Conservation (phyloP, 1,139 yeast genomes). For the Blastobotrys proliferans region DNA sequence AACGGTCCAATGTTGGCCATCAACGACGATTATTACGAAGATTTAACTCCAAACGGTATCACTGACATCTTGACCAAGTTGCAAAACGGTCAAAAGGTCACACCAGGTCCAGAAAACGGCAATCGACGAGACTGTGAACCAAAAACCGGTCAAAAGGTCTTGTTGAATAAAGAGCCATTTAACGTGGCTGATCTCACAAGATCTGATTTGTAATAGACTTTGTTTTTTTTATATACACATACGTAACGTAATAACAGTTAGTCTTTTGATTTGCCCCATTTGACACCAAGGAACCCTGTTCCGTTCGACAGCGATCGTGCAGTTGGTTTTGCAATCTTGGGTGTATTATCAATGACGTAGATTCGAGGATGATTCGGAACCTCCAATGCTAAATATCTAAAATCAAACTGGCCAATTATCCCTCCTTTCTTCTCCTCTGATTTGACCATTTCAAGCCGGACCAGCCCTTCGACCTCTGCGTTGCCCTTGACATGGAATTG, state of each 20-base stretch:
- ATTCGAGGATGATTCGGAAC: slow-evolving; percentile 65
- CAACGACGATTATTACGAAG: slow-evolving; percentile 82
- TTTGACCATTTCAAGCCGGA: slow-evolving; percentile 67
- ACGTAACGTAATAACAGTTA: not conserved
- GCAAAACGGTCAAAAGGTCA: slow-evolving; percentile 57
- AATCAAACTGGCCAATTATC: slow-evolving; percentile 62
- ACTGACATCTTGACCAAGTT: slow-evolving; percentile 59
- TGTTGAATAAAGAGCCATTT: slow-evolving; percentile 57
- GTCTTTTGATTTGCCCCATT: slow-evolving; percentile 74
- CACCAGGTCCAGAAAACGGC: slow-evolving; percentile 66
- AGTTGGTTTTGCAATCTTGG: slow-evolving; percentile 21
- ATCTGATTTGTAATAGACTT: slow-evolving; percentile 29
- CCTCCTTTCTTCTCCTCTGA: slow-evolving; percentile 24
- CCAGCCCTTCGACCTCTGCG: slow-evolving; percentile 52
- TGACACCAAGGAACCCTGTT: slow-evolving; percentile 69
- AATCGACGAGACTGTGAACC: slow-evolving; percentile 74
- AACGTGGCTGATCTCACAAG: slow-evolving; percentile 61
- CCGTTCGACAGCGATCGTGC: slow-evolving; percentile 27
- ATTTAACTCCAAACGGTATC: slow-evolving; percentile 67
- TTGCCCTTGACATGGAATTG: slow-evolving; percentile 79
- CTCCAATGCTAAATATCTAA: slow-evolving; percentile 71
- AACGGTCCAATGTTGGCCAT: slow-evolving; percentile 87
- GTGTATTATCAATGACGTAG: slow-evolving; percentile 59
- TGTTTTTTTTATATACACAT: not conserved
- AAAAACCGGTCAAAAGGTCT: slow-evolving; percentile 61